Base-by-base conservation (phyloP, 345 rosid genomes). In the Sonneratia caseolaris region DNA sequence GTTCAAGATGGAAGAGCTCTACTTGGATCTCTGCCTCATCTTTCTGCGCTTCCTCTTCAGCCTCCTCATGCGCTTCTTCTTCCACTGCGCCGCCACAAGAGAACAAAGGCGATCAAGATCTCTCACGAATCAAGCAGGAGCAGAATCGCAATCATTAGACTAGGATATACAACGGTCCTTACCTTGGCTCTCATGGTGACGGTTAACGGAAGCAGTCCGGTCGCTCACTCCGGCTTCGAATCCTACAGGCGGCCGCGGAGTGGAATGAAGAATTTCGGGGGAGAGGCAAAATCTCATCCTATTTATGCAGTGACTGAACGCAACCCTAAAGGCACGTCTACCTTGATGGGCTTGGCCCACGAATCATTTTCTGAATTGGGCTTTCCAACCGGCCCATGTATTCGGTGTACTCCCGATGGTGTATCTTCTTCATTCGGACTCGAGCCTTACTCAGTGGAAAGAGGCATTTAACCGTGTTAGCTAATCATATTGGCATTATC, bases 51-150 rank as follows among this genome's bases (percentile, higher is more conserved):
- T 93, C 91, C 98, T 91, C 98, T 93, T 93, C 81, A 93, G 66
- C 81, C 98, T 91, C 80, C 97, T 93, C 98, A 93, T 93, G 67
- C 98, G 97, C 98, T 91, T 93, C 97, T 93, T 93, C 97, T 93
- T 93, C 97, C 98, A 93, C 98, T 93, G 82, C 37, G 70, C 37
- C 55, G 27, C 55, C 51, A 22, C 61, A 7, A 74, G 32, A 71
- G 7, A 49, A 59, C 67, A 79, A 64, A 37, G 14, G 37, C 66
- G 37, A 7, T 14, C 47, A 70, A 8, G 38, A 36, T 37, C 16
- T 21, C 49, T 51, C 51, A 47, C 51, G 49, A 73, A 4, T 36
- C 71, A 56, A 22, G 24, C 51, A 47, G 51, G 51, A 47, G 51
- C 51, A 37, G 51, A 47, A 12, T 47, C 51, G 15, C 13, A 47